Evolutionary conservation across 805 yeast genomes (phyloP), one percentile per base, ranked within the genome.

Genomic region (Kuraishia borneana): DNA sequence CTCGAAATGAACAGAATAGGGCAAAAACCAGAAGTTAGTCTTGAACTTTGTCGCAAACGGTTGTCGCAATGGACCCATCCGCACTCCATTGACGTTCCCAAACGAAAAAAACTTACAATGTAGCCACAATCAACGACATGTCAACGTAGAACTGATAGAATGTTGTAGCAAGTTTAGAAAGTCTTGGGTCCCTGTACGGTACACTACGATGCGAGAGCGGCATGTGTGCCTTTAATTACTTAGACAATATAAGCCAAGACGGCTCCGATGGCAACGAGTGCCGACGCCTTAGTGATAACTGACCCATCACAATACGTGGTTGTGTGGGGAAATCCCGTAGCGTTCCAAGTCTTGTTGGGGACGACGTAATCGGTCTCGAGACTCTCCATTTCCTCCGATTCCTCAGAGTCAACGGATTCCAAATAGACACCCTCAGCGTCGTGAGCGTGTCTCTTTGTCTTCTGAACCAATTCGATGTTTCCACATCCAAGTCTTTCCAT

Each of bases 1-100:
- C 41, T 72, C 73, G 42, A 72, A 72, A 42, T 79, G 83, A n/a
- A 80, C 85, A 3, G 85, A 76, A 46, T 75, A 75, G 2, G 92
- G 92, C 31, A 81, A 60, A 44, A 80, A 79, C 32, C 81, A 72
- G 38, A 18, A 14, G 32, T n/a, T n/a, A n/a, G n/a, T n/a, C 18
- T 20, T 9, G 33, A n/a, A 14, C 10, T 21, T 21, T 7, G 23
- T 21, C 7, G 10, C 7, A 21, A 21, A 8, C 10, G 23, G 26
- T 8, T 28, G 31, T 14, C 8, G 31, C 17, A 20, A 8, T 10
- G 25, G 25, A 14, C 41, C 36, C 44, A 47, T 50, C 48, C 38
- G 33, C 32, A 36, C 10, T 21, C 10, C 10, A 7, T 8, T 21
- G 23, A 7, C 7, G 10, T 7, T 7, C 10, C 23, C 23, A 7